Percentiles rank a stretch among this genome's conserved stretches.
phyloP scores from a whole-genome alignment of 495 filamentous ascomycete genomes.

The Penicillium daleae region DNA sequence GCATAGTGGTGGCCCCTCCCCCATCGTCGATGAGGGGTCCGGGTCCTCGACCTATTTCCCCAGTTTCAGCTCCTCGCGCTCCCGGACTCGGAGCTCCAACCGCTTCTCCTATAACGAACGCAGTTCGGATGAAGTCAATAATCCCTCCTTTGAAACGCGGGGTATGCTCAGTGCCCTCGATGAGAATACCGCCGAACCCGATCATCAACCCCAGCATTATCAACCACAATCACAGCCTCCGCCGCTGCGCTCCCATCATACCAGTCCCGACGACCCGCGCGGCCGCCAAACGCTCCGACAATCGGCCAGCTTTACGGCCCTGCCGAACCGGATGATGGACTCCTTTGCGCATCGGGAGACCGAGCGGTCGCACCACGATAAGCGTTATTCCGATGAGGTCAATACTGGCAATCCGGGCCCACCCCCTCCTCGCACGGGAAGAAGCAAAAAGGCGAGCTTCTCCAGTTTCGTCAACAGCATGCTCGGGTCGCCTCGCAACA shows the following conservation, averaged over 20 bases:
- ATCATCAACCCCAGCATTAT: slow-evolving; percentile 36
- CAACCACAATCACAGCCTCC: slow-evolving; percentile 35
- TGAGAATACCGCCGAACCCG: slow-evolving; percentile 61
- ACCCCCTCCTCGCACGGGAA: slow-evolving; percentile 58
- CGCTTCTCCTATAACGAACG: slow-evolving; percentile 62
- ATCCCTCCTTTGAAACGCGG: slow-evolving; percentile 65
- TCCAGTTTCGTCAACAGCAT: slow-evolving; percentile 94
- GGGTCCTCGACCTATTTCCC: slow-evolving; percentile 32
- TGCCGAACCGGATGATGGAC: slow-evolving; percentile 64
- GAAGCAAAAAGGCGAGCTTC: slow-evolving; percentile 88
- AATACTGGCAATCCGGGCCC: slow-evolving; percentile 45
- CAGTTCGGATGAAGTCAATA: slow-evolving; percentile 70
- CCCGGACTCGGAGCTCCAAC: slow-evolving; percentile 43
- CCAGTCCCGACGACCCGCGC: slow-evolving; percentile 63
- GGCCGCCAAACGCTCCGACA: slow-evolving; percentile 66
- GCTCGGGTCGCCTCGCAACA: slow-evolving; percentile 79
- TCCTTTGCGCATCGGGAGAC: slow-evolving; percentile 44
- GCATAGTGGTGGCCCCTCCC: slow-evolving; percentile 50
- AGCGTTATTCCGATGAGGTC: slow-evolving; percentile 85
- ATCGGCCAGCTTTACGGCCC: slow-evolving; percentile 76
- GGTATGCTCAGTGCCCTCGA: slow-evolving; percentile 67
- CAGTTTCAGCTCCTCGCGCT: slow-evolving; percentile 33
- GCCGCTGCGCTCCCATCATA: slow-evolving; percentile 57
- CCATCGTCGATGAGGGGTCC: slow-evolving; percentile 43
- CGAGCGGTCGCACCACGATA: slow-evolving; percentile 57